These are phyloP conservation scores for Mortierella sp. DNA, from an alignment of 371 early-diverging fungal genomes.

Conservation along the genomic window DNA sequence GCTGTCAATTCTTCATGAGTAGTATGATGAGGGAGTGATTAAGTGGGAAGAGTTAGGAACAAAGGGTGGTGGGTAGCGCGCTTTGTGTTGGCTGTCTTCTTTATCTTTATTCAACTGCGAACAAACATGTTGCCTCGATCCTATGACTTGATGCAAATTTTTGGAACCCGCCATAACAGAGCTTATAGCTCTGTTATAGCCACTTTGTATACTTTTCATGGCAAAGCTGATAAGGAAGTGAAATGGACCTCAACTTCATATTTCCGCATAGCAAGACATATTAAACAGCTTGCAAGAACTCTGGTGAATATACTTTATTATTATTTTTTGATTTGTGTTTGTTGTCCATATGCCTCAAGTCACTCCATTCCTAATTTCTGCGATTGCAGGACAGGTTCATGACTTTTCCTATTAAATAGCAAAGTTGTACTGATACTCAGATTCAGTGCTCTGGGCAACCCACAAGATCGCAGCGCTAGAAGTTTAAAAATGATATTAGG, in stretches of 20 bases:
- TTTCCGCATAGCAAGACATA: background rate
- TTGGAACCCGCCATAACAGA: background rate
- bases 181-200: background rate
- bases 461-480: conserved; percentile 57
- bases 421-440: conserved; percentile 46
- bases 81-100: background rate
- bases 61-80: background rate
- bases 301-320: background rate
- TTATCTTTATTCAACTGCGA: background rate
- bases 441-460: conserved; percentile 56
- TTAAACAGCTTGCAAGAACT: background rate
- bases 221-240: background rate
- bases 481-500: background rate
- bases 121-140: background rate
- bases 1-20: conserved; percentile 9
- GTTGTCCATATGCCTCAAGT: background rate
- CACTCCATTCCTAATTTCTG: background rate
- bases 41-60: background rate
- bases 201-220: background rate
- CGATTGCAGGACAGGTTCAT: background rate
- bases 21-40: background rate
- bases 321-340: background rate
- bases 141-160: background rate
- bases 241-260: background rate
- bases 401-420: conserved; percentile 13